Percentiles rank a stretch among this genome's conserved stretches.
Evolutionary conservation across 2,329 filamentous ascomycete genomes (phyloP).

Genomic region (Graphiopsis chlorocephala): DNA sequence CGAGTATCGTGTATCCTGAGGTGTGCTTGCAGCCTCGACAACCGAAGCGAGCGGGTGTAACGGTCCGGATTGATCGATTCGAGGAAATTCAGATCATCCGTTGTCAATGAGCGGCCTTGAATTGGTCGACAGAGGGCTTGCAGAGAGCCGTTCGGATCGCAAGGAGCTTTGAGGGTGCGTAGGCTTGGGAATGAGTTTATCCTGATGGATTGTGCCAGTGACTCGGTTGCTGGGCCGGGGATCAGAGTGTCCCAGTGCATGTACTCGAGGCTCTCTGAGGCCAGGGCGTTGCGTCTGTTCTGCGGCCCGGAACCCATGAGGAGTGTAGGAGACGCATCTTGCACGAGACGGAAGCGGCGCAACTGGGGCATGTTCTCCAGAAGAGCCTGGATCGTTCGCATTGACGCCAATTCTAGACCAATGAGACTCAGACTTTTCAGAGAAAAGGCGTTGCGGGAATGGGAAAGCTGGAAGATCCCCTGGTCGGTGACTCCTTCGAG

Average conservation of each 20-base stretch:
- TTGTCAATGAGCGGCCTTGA: conserved; percentile 52
- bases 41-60: conserved; percentile 29
- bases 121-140: conserved; percentile 66
- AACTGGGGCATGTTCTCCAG: conserved; percentile 48
- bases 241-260: conserved; percentile 63
- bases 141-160: conserved; percentile 67
- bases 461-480: conserved; percentile 51
- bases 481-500: conserved; percentile 56
- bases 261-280: conserved; percentile 48
- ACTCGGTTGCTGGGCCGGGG: conserved; percentile 55
- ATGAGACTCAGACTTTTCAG: conserved; percentile 51
- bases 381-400: conserved; percentile 53
- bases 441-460: conserved; percentile 43
- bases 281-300: conserved; percentile 36
- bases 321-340: conserved; percentile 49
- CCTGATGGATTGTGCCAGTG: conserved; percentile 62
- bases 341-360: conserved; percentile 51
- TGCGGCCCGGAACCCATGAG: conserved; percentile 42
- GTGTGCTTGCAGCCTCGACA: conserved; percentile 63
- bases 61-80: conserved; percentile 14
- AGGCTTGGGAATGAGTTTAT: conserved; percentile 63
- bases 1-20: conserved; percentile 60
- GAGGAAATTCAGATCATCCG: conserved; percentile 37
- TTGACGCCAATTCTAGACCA: conserved; percentile 52
- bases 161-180: conserved; percentile 59